Percentiles rank a stretch among this genome's conserved stretches.
phyloP scores from a whole-genome alignment of 1,139 yeast species.

The Yamadazyma trypodendri region DNA sequence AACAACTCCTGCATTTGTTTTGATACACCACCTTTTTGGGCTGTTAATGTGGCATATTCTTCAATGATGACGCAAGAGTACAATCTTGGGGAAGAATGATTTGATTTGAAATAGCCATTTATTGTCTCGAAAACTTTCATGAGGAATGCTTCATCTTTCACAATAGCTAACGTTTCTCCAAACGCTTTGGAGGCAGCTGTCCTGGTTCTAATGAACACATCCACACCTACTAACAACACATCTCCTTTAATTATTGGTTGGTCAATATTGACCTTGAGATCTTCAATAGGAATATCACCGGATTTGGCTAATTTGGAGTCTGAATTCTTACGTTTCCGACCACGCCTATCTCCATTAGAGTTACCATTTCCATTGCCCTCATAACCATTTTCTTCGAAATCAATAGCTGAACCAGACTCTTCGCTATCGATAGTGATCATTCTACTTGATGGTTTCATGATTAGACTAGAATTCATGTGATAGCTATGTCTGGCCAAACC shows the following conservation, averaged over 20 bases:
- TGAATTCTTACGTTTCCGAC: slow-evolving; percentile 36
- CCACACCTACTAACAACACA: slow-evolving; percentile 77
- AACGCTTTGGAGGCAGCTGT: slow-evolving; percentile 73
- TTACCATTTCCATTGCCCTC: slow-evolving; percentile 10
- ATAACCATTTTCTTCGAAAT: slow-evolving; percentile 15
- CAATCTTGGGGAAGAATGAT: slow-evolving; percentile 80
- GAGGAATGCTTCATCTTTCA: slow-evolving; percentile 41
- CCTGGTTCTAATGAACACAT: slow-evolving; percentile 73
- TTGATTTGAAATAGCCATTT: slow-evolving; percentile 45
- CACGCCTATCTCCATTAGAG: slow-evolving; percentile 20
- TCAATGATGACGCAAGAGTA: slow-evolving; percentile 68
- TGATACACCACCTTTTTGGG: slow-evolving; percentile 17
- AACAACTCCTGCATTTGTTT: slow-evolving; percentile 19
- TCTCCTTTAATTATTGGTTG: slow-evolving; percentile 93
- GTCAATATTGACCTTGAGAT: slow-evolving; percentile 77
- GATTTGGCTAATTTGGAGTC: slow-evolving; percentile 17
- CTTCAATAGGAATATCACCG: slow-evolving; percentile 55
- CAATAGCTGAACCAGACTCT: slow-evolving; percentile 13
- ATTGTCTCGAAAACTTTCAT: slow-evolving; percentile 41
- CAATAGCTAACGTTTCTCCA: slow-evolving; percentile 65
- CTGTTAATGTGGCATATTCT: slow-evolving; percentile 57
- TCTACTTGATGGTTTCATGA: slow-evolving; percentile 80
- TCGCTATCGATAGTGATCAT: slow-evolving; percentile 30
- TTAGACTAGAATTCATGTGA: slow-evolving; percentile 71
- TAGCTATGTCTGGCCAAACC: slow-evolving; percentile 90